A percentile compares a stretch with the other conserved stretches of the same genome.
Evolutionary conservation across 257 asterid species (phyloP).

Genomic region (Gardenia jasminoides): DNA sequence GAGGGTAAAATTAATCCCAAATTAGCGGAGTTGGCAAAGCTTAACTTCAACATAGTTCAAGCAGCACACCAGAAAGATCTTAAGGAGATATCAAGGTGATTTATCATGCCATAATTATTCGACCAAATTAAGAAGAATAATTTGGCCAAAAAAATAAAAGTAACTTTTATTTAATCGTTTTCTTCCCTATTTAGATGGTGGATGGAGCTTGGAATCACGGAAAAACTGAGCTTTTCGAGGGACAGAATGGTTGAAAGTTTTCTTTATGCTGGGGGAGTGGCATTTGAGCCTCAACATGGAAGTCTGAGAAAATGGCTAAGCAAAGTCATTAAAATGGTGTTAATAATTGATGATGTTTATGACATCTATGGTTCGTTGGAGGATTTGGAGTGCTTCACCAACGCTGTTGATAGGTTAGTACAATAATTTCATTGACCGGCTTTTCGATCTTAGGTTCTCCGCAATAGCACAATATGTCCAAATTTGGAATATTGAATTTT

Average conservation of each 20-base stretch:
- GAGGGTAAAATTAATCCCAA: constrained; percentile 7
- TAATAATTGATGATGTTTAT: constrained; percentile 58
- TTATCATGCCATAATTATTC: too few relatives aligned
- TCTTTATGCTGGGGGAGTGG: constrained; percentile 50
- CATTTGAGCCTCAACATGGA: constrained; percentile 42
- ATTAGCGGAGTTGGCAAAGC: constrained; percentile 46
- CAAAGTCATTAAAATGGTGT: constrained; percentile 38
- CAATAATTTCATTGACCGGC: too few relatives aligned
- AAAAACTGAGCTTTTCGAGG: constrained; percentile 43
- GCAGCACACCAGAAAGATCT: constrained; percentile 55
- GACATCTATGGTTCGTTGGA: constrained; percentile 53
- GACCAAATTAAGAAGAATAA: not conserved
- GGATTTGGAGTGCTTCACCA: constrained; percentile 46
- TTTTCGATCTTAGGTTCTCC: too few relatives aligned
- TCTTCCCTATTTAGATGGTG: constrained; percentile 47
- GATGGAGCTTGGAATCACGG: constrained; percentile 33
- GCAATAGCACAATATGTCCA: too few relatives aligned
- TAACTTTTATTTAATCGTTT: too few relatives aligned
- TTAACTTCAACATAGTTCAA: constrained; percentile 60
- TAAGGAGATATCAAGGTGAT: constrained; percentile 50
- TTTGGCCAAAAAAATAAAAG: not conserved
- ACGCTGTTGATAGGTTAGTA: constrained; percentile 41
- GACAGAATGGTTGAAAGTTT: constrained; percentile 56
- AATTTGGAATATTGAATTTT: too few relatives aligned
- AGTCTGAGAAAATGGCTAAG: constrained; percentile 55